These are phyloP conservation scores for Cladosporium sp. DNA, from an alignment of 2,329 filamentous ascomycete genomes.

Conservation along the genomic window DNA sequence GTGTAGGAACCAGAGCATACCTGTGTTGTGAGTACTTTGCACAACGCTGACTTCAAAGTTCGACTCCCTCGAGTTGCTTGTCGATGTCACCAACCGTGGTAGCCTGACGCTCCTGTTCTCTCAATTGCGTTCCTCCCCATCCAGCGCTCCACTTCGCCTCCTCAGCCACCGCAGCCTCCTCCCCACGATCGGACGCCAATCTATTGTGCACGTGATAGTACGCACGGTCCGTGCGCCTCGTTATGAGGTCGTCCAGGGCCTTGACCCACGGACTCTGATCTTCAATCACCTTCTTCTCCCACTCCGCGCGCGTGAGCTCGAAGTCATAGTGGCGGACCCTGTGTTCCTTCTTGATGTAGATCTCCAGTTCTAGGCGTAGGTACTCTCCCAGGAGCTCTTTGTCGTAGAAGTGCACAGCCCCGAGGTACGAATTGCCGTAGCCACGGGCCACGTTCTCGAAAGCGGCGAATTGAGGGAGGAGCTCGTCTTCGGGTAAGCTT, in stretches of 20 bases:
- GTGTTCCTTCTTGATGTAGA: not conserved
- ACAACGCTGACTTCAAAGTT: not conserved
- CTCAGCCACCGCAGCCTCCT: constrained; percentile 1
- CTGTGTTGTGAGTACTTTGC: not conserved
- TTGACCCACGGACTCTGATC: not conserved
- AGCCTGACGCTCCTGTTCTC: not conserved
- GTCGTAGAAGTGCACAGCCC: not conserved
- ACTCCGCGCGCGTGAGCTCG: not conserved
- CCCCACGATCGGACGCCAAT: not conserved
- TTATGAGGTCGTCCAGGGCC: constrained; percentile 8
- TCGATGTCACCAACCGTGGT: not conserved
- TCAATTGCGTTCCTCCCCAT: not conserved
- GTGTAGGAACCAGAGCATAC: not conserved
- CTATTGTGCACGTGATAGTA: constrained; percentile 13
- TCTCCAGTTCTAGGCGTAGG: not conserved
- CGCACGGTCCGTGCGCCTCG: not conserved
- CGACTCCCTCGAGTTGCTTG: not conserved
- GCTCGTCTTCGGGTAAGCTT: not conserved
- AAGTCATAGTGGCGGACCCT: not conserved
- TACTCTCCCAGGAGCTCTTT: not conserved
- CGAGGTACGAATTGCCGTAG: not conserved
- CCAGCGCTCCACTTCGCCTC: not conserved
- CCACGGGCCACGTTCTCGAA: not conserved
- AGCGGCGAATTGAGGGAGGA: not conserved
- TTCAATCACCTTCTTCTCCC: not conserved